These are phyloP conservation scores for Oryza officinalis DNA, from an alignment of 176 grass and related monocot species.

Conservation along the genomic window DNA sequence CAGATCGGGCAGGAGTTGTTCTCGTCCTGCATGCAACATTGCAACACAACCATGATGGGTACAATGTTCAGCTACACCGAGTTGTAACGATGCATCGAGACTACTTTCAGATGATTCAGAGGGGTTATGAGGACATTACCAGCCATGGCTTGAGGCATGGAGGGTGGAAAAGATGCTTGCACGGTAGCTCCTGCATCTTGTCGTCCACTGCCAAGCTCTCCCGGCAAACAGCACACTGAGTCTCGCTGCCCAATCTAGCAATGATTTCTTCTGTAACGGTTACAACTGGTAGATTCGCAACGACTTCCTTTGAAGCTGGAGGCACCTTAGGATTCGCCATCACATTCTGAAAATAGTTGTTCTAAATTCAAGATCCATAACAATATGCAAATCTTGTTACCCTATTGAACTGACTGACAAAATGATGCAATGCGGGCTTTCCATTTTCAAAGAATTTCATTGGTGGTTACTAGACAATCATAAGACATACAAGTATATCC, in stretches of 20 bases:
- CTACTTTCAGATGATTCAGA: background rate
- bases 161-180: conserved; percentile 99
- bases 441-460: background rate
- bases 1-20: conserved; percentile 91
- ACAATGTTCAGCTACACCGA: conserved; percentile 3
- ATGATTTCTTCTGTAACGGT: conserved; percentile 68
- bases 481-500: background rate
- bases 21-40: conserved; percentile 57
- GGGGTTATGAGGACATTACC: conserved; percentile 37
- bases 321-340: conserved; percentile 50
- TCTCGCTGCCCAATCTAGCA: conserved; percentile 68
- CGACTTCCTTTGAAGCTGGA: conserved; percentile 91
- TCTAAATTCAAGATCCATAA: background rate
- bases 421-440: background rate
- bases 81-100: background rate
- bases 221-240: conserved; percentile 90
- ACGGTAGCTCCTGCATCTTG: conserved; percentile 98
- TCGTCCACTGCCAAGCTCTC: conserved; percentile 78
- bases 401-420: background rate
- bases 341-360: conserved; percentile 54
- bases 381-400: conserved; percentile 4
- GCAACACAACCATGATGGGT: background rate
- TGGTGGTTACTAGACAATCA: background rate
- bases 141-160: conserved; percentile 94
- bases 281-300: conserved; percentile 83